phyloP scores from a whole-genome alignment of 768 basidiomycete genomes.

The Scleroderma citrinum region DNA sequence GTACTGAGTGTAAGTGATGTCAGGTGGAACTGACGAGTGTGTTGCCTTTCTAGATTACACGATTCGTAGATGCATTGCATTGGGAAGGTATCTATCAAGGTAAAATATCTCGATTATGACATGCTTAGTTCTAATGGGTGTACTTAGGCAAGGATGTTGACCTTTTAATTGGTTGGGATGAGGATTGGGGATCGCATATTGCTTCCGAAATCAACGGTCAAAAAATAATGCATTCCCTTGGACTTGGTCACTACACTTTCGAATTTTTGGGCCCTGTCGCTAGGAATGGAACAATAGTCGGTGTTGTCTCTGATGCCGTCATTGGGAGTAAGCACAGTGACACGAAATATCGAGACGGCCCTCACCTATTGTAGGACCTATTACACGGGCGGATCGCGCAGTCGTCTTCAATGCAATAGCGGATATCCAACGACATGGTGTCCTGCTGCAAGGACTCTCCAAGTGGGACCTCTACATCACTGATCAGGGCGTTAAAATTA shows the following conservation, averaged over 20 bases:
- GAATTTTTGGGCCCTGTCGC: slow-evolving; percentile 25
- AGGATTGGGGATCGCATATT: slow-evolving; percentile 18
- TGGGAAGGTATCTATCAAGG: slow-evolving; percentile 29
- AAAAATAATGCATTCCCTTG: slow-evolving; percentile 23
- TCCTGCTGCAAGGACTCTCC: slow-evolving; percentile 13
- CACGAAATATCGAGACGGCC: not conserved
- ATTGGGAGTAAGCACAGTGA: slow-evolving; percentile 20
- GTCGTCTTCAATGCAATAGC: slow-evolving; percentile 26
- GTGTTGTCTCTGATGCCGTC: slow-evolving; percentile 25
- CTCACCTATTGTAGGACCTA: slow-evolving; percentile 13
- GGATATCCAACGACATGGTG: slow-evolving; percentile 26
- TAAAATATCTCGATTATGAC: not conserved
- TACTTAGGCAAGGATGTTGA: slow-evolving; percentile 22
- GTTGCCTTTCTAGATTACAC: slow-evolving; percentile 18
- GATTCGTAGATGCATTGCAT: slow-evolving; percentile 11
- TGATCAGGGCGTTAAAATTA: slow-evolving; percentile 24
- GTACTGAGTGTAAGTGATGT: not conserved
- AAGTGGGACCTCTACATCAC: slow-evolving; percentile 25
- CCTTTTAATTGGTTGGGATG: slow-evolving; percentile 22
- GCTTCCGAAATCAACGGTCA: slow-evolving; percentile 24
- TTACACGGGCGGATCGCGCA: slow-evolving; percentile 20
- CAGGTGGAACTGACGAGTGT: not conserved
- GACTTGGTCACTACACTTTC: slow-evolving; percentile 25
- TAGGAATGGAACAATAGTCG: slow-evolving; percentile 24
- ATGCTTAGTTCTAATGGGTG: not conserved